phyloP scores from a whole-genome alignment of 2,329 filamentous ascomycete genomes.

The Knufia petricola region DNA sequence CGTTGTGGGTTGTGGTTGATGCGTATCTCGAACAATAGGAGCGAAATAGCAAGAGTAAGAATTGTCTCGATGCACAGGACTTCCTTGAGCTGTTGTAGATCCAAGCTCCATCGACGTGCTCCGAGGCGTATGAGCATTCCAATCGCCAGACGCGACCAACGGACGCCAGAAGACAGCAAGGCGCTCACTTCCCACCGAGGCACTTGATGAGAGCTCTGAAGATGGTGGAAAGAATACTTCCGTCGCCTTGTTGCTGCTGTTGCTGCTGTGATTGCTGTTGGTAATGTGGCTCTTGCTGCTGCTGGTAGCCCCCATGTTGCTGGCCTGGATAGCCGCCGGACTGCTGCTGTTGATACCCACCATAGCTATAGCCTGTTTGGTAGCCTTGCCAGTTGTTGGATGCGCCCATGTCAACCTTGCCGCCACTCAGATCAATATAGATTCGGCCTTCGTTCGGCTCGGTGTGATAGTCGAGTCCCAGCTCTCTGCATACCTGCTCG shows the following conservation, averaged over 20 bases:
- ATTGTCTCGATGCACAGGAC: too few relatives aligned
- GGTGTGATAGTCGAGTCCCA: slow-evolving; percentile 72
- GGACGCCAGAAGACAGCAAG: neutral
- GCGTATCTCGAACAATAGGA: too few relatives aligned
- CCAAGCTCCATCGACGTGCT: too few relatives aligned
- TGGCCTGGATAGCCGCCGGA: slow-evolving; percentile 26
- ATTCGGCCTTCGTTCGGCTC: slow-evolving; percentile 87
- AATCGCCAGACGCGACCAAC: neutral
- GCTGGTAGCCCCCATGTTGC: slow-evolving; percentile 34
- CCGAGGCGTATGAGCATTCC: too few relatives aligned
- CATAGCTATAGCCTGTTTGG: slow-evolving; percentile 21
- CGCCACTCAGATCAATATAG: slow-evolving; percentile 75
- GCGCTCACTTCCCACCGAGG: neutral
- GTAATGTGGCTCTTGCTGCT: slow-evolving; percentile 35
- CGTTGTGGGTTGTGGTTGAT: too few relatives aligned
- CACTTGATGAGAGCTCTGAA: slow-evolving; percentile 5
- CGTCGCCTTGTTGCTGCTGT: slow-evolving; percentile 4
- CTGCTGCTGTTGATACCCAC: slow-evolving; percentile 35
- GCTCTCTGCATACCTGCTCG: slow-evolving; percentile 72
- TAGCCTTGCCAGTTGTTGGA: slow-evolving; percentile 20
- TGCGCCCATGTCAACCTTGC: slow-evolving; percentile 40
- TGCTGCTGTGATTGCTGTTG: slow-evolving; percentile 22
- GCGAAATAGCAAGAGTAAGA: too few relatives aligned
- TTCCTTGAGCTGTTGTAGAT: too few relatives aligned
- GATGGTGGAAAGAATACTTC: neutral